Evolutionary conservation across 352 stramenopile species (phyloP).

Genomic region (Globisporangium nodosum): DNA sequence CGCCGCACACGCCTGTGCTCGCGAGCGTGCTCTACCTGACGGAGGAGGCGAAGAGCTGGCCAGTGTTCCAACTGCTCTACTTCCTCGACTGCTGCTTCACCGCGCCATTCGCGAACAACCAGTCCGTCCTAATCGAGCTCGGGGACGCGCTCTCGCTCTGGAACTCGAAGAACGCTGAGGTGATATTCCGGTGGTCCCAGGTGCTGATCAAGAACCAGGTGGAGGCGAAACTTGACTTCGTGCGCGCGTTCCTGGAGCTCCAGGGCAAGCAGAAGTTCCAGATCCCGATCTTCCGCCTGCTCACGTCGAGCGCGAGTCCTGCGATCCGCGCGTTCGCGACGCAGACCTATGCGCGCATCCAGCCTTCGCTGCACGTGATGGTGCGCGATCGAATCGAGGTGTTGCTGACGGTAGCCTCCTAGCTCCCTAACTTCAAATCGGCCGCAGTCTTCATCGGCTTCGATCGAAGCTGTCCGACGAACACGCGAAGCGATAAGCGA

Average conservation of each 20-base stretch:
- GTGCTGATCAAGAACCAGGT: conserved; percentile 65
- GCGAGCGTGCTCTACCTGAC: conserved; percentile 60
- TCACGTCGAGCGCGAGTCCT: conserved; percentile 36
- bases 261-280: conserved; percentile 84
- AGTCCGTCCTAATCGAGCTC: conserved; percentile 37
- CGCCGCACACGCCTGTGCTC: conserved; percentile 31
- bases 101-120: conserved; percentile 27
- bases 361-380: conserved; percentile 66
- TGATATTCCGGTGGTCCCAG: conserved; percentile 60
- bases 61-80: conserved; percentile 54
- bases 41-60: conserved; percentile 52
- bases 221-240: conserved; percentile 32
- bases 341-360: conserved; percentile 37
- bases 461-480: too few relatives aligned
- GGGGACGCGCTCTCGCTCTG: conserved; percentile 52
- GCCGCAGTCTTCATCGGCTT: too few relatives aligned
- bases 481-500: too few relatives aligned
- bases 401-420: conserved; percentile 30
- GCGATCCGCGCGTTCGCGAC: conserved; percentile 35
- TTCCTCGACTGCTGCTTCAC: conserved; percentile 64
- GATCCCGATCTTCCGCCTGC: conserved; percentile 59
- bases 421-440: not conserved
- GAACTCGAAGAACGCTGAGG: conserved; percentile 53
- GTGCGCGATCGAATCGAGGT: conserved; percentile 62
- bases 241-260: conserved; percentile 50